Evolutionary conservation across 1,284 basidiomycete species (phyloP).

Genomic region (Malassezia nana): DNA sequence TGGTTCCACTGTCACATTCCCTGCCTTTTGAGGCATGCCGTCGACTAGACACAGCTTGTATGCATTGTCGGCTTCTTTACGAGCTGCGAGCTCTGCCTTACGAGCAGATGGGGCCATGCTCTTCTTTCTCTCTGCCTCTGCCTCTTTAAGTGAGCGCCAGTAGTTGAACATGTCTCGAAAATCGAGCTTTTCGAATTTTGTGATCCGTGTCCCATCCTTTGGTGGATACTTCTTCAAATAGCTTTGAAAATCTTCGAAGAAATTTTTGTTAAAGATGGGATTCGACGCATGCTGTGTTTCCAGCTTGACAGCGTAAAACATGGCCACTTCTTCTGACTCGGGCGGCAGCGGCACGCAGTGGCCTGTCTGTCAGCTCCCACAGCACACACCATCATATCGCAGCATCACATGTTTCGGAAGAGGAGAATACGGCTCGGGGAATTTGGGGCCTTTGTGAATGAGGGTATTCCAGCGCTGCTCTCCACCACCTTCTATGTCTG

Average conservation of each 20-base stretch:
- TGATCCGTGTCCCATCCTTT: constrained; percentile 64
- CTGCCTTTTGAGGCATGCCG: constrained; percentile 91
- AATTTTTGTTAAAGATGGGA: constrained; percentile 81
- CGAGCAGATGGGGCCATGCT: constrained; percentile 55
- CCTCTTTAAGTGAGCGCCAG: constrained; percentile 58
- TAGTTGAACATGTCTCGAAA: constrained; percentile 90
- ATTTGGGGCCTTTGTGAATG: constrained; percentile 86
- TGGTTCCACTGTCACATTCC: constrained; percentile 96
- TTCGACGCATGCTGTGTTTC: constrained; percentile 90
- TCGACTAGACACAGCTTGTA: constrained; percentile 80
- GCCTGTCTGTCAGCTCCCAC: constrained; percentile 52
- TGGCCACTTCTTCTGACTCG: constrained; percentile 89
- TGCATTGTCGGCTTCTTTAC: constrained; percentile 74
- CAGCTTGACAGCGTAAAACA: constrained; percentile 86
- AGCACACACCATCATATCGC: constrained; percentile 74
- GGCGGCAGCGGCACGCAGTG: constrained; percentile 67
- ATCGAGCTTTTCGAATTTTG: constrained; percentile 71
- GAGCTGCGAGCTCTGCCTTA: constrained; percentile 63
- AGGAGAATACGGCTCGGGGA: constrained; percentile 85
- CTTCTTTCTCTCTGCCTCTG: constrained; percentile 86
- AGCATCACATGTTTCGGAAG: constrained; percentile 79
- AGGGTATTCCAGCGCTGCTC: constrained; percentile 73
- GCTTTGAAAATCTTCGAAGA: constrained; percentile 79
- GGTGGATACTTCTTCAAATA: constrained; percentile 74
- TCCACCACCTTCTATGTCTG: constrained; percentile 34